A percentile compares a stretch with the other conserved stretches of the same genome.
These are phyloP conservation scores for Paecilomyces dactylethromorphus DNA, from an alignment of 2,329 filamentous ascomycete species.

Conservation along the genomic window DNA sequence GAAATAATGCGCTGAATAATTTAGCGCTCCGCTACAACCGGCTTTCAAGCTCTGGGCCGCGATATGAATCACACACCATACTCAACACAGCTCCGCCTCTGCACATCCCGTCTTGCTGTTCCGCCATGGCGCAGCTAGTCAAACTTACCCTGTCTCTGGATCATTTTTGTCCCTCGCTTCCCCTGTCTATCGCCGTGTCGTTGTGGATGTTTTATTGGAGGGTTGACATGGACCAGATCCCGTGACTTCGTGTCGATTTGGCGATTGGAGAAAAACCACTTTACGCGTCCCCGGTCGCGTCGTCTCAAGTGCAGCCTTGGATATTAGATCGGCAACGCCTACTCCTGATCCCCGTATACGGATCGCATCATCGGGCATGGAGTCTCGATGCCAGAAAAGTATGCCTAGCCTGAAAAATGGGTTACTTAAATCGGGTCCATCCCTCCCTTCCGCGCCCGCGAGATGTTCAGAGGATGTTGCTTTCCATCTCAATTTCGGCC, in stretches of 20 bases:
- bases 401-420: background rate
- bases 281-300: conserved; percentile 23
- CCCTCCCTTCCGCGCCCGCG: background rate
- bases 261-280: conserved; percentile 23
- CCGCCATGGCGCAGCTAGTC: background rate
- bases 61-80: background rate
- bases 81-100: background rate
- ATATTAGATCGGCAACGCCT: background rate
- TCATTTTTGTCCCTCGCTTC: background rate
- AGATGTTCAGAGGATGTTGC: conserved; percentile 7
- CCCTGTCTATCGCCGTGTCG: background rate
- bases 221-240: conserved; percentile 5
- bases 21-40: background rate
- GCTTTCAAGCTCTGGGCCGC: background rate
- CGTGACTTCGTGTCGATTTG: conserved; percentile 33
- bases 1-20: background rate
- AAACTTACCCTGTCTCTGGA: background rate
- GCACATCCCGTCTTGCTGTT: background rate
- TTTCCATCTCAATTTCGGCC: background rate
- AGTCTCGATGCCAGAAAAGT: background rate
- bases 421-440: background rate
- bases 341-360: background rate
- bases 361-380: background rate
- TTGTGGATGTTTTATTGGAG: background rate
- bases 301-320: conserved; percentile 14